Base-by-base conservation (phyloP, 1,284 basidiomycete species). In the Apiotrichum sp. region DNA sequence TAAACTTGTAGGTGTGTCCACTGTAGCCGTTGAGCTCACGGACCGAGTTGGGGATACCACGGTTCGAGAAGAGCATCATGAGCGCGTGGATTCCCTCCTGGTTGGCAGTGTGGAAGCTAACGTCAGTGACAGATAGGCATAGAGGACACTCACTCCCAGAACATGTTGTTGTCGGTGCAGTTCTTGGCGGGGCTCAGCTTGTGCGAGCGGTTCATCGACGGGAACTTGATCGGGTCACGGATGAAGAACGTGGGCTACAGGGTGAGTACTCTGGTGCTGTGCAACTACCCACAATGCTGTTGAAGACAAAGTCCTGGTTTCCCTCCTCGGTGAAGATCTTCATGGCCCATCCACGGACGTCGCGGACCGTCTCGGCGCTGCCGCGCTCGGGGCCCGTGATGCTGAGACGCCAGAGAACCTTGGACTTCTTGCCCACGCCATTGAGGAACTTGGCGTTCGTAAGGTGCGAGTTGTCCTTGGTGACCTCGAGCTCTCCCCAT, bases 301-400 rank as follows among this genome's bases (percentile, higher is more conserved):
- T 57, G 47, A 52, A 52, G 16, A 89, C 88, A 38, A 91, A 74
- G 66, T 93, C 88, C 78, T 86, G 85, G 80, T 87, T 92, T 36
- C 93, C 93, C 70, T 95, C 83, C 34, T 88, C 83, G 0, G 93
- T 93, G 73, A 83, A 85, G 64, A 96, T 80, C 80, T 96, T 96
- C 80, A 95, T 77, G 3, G 89, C 84, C 71, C 95, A 96, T 4
- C 92, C 92, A 76, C 91, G 87, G 22, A 88, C 87, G 66, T 93
- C 89, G 44, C 89, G 83, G 29, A 87, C 70, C 32, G 66, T 68
- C 57, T 79, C 78, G 3, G 87, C 85, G 58, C 84, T 86, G 16
- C 88, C 89, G 53, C 81, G 80, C 3, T 84, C 81, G 0, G 88
- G 88, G 60, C 85, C 83, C 0, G 91, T 89, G 1, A 88, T 91